phyloP scores from a whole-genome alignment of 192 early-diverging fungal genomes.

The Dimargaris xerosporica region DNA sequence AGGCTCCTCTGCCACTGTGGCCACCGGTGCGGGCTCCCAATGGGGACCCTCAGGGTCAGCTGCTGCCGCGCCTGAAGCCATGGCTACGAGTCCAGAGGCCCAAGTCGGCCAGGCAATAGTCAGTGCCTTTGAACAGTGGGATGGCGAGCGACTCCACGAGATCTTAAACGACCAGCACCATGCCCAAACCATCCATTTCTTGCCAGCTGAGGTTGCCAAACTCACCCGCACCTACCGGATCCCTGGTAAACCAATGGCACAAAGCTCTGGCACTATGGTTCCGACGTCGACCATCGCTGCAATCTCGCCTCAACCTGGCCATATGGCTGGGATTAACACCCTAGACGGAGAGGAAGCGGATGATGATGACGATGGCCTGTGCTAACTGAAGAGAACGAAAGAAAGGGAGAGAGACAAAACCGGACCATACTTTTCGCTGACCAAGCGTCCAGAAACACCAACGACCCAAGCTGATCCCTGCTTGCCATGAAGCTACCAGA shows the following conservation, averaged over 20 bases:
- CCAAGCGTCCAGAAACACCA: too few relatives aligned
- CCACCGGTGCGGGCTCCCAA: neutral
- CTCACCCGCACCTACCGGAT: conserved; percentile 27
- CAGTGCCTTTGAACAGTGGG: conserved; percentile 46
- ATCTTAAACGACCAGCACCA: conserved; percentile 34
- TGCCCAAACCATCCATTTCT: conserved; percentile 37
- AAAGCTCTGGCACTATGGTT: neutral
- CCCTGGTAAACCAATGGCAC: conserved; percentile 18
- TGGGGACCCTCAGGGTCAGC: neutral
- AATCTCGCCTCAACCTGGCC: neutral
- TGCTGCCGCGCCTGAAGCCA: neutral
- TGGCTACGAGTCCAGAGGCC: conserved; percentile 26
- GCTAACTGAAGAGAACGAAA: neutral
- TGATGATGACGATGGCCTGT: conserved; percentile 6
- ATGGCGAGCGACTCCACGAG: conserved; percentile 24
- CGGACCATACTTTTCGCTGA: neutral
- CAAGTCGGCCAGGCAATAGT: conserved; percentile 38
- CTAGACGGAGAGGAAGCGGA: neutral
- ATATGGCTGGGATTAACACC: neutral
- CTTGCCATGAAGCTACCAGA: too few relatives aligned
- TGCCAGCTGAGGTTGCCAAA: conserved; percentile 48
- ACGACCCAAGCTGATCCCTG: too few relatives aligned
- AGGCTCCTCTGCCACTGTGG: neutral
- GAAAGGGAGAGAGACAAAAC: neutral
- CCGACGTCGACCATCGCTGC: neutral